Percentiles rank a stretch among this genome's conserved stretches.
Conservation (phyloP, 768 basidiomycete genomes). For the Cystoderma amianthinum region DNA sequence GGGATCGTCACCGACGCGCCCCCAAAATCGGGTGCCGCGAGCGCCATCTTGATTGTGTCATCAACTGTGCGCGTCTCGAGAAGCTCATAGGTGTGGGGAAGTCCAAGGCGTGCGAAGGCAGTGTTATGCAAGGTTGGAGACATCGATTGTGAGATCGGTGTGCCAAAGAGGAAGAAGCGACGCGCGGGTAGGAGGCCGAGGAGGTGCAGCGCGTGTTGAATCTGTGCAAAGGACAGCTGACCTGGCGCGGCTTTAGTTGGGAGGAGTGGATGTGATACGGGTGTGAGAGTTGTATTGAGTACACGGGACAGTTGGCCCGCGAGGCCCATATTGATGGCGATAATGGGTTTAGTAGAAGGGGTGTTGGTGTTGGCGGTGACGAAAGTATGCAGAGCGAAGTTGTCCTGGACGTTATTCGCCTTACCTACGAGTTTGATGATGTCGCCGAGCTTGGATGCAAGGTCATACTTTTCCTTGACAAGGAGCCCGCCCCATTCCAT, state of each 20-base stretch:
- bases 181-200: slow-evolving; percentile 71
- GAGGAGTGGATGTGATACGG: slow-evolving; percentile 85
- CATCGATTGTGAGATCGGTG: slow-evolving; percentile 82
- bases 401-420: slow-evolving; percentile 68
- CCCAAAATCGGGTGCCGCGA: slow-evolving; percentile 72
- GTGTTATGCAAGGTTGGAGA: slow-evolving; percentile 94
- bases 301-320: slow-evolving; percentile 89
- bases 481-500: slow-evolving; percentile 72
- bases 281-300: slow-evolving; percentile 79
- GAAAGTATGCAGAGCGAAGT: slow-evolving; percentile 74
- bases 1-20: slow-evolving; percentile 98
- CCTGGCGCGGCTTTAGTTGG: slow-evolving; percentile 88
- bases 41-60: slow-evolving; percentile 54
- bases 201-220: slow-evolving; percentile 75
- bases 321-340: slow-evolving; percentile 91
- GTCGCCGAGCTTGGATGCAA: slow-evolving; percentile 69
- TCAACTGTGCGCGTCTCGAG: slow-evolving; percentile 67
- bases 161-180: slow-evolving; percentile 84
- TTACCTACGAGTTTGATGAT: slow-evolving; percentile 91
- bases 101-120: slow-evolving; percentile 70
- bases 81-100: slow-evolving; percentile 79
- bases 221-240: slow-evolving; percentile 83
- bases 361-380: slow-evolving; percentile 36
- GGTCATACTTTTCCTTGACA: slow-evolving; percentile 62
- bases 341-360: slow-evolving; percentile 66